Evolutionary conservation across 2,329 filamentous ascomycete genomes (phyloP), one percentile per base, ranked within the genome.

Genomic region (Penicillium sp.): DNA sequence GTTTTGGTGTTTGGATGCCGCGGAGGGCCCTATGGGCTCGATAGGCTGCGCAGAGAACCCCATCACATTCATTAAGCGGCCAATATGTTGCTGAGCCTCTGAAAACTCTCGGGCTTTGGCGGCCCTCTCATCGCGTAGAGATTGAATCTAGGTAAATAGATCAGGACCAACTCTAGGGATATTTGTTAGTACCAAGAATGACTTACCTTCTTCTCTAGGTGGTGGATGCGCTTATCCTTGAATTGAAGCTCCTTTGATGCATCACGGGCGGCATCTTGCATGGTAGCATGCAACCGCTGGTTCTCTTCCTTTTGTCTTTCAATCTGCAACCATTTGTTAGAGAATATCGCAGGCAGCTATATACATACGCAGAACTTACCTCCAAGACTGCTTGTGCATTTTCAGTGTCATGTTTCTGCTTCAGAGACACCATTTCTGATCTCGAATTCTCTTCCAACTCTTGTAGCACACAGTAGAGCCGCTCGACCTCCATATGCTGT

Each of bases 11-110:
- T 19, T 18, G 27, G n/a, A 9, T 25, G 33, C 7, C 31, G 42
- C 13, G 14, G 25, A 32, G 8, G 18, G 13, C 9, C 11, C 14
- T 4, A 26, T 42, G 37, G 26, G 46, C 11, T 51, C 49, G 27
- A 38, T 39, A 8, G 51, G 18, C 2, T 57, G 51, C 4, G 56
- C 42, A 4, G 57, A 54, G 36, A 65, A 64, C 1, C 62, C 63
- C 63, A 67, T 67, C 2, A 68, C 62, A 11, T 50, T 53, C 64
- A 68, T 68, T 4, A 67, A 41, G 9, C 61, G 57, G 10, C 58
- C 51, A 15, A 67, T 67, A 31, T 67, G 61, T 37, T 67, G 60
- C 36, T 67, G 65, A 1, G 64, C 64, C 40, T 67, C 63, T 1
- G 60, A 63, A 23, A 67, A 67, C 39, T 68, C 64, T 7, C 61